These are phyloP conservation scores for Silene coronaria DNA, from an alignment of 179 eudicot genomes.

Conservation along the genomic window DNA sequence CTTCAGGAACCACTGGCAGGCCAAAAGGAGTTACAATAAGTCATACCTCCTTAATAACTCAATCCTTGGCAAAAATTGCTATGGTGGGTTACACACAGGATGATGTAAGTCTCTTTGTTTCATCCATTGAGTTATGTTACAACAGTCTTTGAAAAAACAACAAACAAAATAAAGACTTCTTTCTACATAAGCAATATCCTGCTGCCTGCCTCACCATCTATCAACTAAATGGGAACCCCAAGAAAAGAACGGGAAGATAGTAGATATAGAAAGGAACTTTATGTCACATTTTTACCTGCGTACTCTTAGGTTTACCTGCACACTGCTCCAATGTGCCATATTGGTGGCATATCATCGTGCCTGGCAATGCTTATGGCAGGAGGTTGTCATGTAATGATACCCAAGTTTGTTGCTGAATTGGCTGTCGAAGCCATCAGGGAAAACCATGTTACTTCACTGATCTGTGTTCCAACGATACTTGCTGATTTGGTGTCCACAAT, in stretches of 20 bases:
- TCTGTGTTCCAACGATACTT: constrained; percentile 85
- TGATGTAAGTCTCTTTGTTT: constrained; percentile 48
- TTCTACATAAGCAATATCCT: not conserved
- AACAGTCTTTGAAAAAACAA: not conserved
- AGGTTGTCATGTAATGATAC: constrained; percentile 70
- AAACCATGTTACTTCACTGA: constrained; percentile 58
- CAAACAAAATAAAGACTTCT: not conserved
- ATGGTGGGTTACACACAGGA: constrained; percentile 64
- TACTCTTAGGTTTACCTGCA: constrained; percentile 67
- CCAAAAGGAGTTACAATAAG: constrained; percentile 85
- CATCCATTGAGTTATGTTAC: not conserved
- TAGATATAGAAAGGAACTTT: not conserved
- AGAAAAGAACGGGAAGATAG: not conserved
- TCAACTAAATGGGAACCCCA: not conserved
- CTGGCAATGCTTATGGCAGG: constrained; percentile 84
- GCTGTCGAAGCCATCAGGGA: constrained; percentile 58
- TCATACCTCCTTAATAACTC: constrained; percentile 70
- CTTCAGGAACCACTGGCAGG: constrained; percentile 79
- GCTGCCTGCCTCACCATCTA: not conserved
- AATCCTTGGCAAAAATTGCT: constrained; percentile 86
- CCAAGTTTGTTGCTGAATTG: constrained; percentile 72
- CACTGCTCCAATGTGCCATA: constrained; percentile 93
- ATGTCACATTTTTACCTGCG: not conserved
- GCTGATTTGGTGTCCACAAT: constrained; percentile 57
- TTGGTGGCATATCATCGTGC: constrained; percentile 93